Evolutionary conservation across 2,329 filamentous ascomycete genomes (phyloP), one percentile per base, ranked within the genome.

Genomic region (Scorias spongiosa): DNA sequence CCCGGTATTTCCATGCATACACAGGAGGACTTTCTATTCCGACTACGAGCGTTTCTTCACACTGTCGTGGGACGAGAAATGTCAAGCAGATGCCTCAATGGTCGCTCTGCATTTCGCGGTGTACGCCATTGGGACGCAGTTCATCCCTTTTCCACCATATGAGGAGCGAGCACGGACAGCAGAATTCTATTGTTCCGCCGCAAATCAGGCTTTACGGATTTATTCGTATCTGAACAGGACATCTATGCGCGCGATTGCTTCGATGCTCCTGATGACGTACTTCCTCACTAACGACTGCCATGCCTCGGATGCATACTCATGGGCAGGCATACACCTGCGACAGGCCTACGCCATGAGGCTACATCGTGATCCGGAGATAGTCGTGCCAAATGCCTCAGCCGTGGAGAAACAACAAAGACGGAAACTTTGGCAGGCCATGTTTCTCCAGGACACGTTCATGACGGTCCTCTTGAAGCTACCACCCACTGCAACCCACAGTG

Each of bases 281-380:
- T 89, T 89, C 53, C 68, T 89, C 30, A 87, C 88, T 66, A 89
- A 89, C 54, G 83, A 89, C 60, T 87, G 87, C 54, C 83, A 88
- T 54, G 82, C 82, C 3, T 84, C 80, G 0, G 84, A 89, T 57
- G 84, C 83, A 1, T 89, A 83, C 78, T 80, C 82, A 0, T 89
- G 87, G 66, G 81, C 80, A 0, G 84, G 84, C 5, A 80, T 89
- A 20, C 62, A 86, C 17, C 78, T 85, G 50, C 72, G 83, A 20
- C 84, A 89, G 61, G 77, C 83, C 0, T 88, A 87, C 54, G 84
- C 84, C 18, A 83, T 89, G 78, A 81, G 84, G 0, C 62, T 89
- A 10, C 82, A 89, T 57, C 76, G 84, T 12, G 82, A 88, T 54
- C 84, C 84, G 0, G 83, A 86, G 46, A 78, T 84, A 46, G 79